These are phyloP conservation scores for Diaporthe velutina DNA, from an alignment of 2,329 filamentous ascomycete genomes.

Conservation along the genomic window DNA sequence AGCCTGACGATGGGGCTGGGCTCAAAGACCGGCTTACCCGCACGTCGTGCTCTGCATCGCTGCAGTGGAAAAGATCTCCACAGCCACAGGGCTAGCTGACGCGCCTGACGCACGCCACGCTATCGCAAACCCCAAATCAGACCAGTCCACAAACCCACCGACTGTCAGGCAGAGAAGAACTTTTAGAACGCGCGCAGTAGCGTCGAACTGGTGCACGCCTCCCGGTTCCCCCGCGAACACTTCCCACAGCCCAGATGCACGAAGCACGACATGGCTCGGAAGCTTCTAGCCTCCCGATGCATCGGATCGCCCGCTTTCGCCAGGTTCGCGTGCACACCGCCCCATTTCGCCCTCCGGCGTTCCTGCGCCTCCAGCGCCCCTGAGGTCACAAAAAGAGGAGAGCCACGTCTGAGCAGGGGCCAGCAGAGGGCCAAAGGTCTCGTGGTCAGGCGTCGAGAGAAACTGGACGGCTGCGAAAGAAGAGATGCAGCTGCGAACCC, in stretches of 20 bases:
- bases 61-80: background rate
- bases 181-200: background rate
- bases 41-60: background rate
- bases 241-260: background rate
- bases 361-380: background rate
- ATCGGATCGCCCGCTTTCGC: slow-evolving; percentile 10
- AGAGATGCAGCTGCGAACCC: slow-evolving; percentile 3
- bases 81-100: slow-evolving; percentile 8
- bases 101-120: slow-evolving; percentile 20
- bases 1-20: background rate
- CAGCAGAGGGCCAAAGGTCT: background rate
- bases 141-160: background rate
- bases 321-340: slow-evolving; percentile 24
- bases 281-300: slow-evolving; percentile 11
- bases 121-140: background rate
- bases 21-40: background rate
- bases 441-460: background rate
- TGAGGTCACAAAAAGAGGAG: slow-evolving; percentile 18
- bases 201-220: background rate
- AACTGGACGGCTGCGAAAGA: background rate
- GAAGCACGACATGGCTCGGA: slow-evolving; percentile 22
- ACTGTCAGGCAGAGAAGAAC: background rate
- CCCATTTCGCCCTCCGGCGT: background rate
- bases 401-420: background rate
- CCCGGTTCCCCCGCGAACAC: slow-evolving; percentile 4